Evolutionary conservation across 1,139 yeast species (phyloP), one percentile per base, ranked within the genome.

Genomic region (Pichia inconspicua): DNA sequence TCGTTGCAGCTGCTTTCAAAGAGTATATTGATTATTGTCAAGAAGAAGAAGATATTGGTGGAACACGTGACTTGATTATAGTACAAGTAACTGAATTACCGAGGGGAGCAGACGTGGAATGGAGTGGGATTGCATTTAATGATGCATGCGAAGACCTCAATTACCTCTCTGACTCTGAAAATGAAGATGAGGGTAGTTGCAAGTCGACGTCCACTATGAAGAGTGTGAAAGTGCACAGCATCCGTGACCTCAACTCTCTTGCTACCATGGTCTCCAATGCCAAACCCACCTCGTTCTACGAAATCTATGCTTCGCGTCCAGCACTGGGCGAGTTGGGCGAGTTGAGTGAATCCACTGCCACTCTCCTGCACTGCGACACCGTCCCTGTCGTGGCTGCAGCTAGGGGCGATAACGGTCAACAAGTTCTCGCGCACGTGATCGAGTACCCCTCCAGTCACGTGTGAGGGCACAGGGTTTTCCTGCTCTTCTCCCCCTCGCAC

Each of bases 41-140:
- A 22, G 27, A 37, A 19, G 40, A 37, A 37, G 66, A 66, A 22
- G 53, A 55, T 2, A 60, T 61, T 6, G 44, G 52, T 3, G 39
- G 41, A 2, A 42, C 37, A 12, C 60, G 64, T 27, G 63, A 67
- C 32, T 61, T 83, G 45, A 59, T 79, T 10, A 70, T 84, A 6
- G 86, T 78, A 1, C 73, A 76, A 53, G 87, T 88, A 0, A 65
- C 69, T 1, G 72, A 68, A 28, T 68, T 92, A 44, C 97, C 97
- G 1, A 77, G 78, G 44, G 72, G 72, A 36, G 94, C 96, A 0
- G 60, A 64, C 14, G 76, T 84, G 19, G 97, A 90, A 66, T 87
- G 96, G 94, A 78, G 85, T 40, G 90, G 89, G 1, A 56, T 74
- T 6, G 64, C 78, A 8, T 78, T 69, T 55, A 71, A 71, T 14